Base-by-base conservation (phyloP, 495 filamentous ascomycete species). In the Annulohypoxylon maeteangense region DNA sequence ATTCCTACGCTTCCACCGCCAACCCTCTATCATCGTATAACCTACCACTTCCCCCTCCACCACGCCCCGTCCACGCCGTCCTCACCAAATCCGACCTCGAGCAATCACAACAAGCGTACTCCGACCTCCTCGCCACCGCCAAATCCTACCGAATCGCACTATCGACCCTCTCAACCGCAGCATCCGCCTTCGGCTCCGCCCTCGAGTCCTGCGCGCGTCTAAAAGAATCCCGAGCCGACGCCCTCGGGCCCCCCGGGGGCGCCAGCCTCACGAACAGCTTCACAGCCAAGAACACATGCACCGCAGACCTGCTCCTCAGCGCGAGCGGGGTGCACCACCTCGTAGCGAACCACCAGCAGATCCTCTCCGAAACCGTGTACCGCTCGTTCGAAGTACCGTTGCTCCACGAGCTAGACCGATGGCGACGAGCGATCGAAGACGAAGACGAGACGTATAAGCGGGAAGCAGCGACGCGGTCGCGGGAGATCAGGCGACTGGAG, bases 341-440 rank as follows among this genome's bases (percentile, higher is more conserved):
- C 25, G 83, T 90, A 20, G 87, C 87, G 11, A 90, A 89, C 75
- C 88, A 90, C 76, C 87, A 88, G 74, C 86, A 89, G 65, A 89
- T 90, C 65, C 80, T 90, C 0, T 82, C 79, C 22, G 88, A 90
- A 70, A 88, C 86, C 4, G 84, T 90, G n/a, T 90, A 90, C 76
- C 79, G 88, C 16, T 82, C 81, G 45, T 90, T 90, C 70, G 88
- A 90, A 74, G 88, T 90, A 7, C 88, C 88, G 25, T 77, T 90
- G 18, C 77, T 90, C 27, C 87, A 90, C 76, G 88, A 90, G 75
- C 77, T 90, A 47, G 88, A 90, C 73, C 81, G 81, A 42, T 90
- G 88, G 85, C 83, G 83, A 12, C 79, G 79, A 23, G 81, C 84
- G 45, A 85, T 88, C 57, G 84, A 85, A 16, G 88, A 89, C 54